Evolutionary conservation across 331 rosid species (phyloP).

Genomic region (Cydonia oblonga): DNA sequence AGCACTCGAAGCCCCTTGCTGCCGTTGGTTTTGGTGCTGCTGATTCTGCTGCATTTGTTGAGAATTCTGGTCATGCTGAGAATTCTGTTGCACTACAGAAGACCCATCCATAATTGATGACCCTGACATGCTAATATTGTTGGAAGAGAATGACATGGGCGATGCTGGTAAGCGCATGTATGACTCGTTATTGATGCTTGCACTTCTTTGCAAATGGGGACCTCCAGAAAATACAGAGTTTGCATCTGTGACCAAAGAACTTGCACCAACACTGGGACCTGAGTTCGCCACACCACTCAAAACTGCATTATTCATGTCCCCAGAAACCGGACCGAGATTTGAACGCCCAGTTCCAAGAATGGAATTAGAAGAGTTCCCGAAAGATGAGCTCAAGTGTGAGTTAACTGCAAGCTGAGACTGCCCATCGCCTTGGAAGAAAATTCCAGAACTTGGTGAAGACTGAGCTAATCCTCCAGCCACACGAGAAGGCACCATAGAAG

Average conservation of each 20-base stretch:
- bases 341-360: constrained; percentile 65
- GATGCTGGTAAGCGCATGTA: constrained; percentile 84
- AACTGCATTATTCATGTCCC: constrained; percentile 69
- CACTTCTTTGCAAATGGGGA: constrained; percentile 89
- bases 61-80: constrained; percentile 71
- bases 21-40: constrained; percentile 24
- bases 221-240: constrained; percentile 94
- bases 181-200: constrained; percentile 79
- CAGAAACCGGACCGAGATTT: constrained; percentile 66
- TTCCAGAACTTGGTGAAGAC: constrained; percentile 86
- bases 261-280: constrained; percentile 88
- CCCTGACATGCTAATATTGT: constrained; percentile 80
- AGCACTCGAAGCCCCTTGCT: constrained; percentile 64
- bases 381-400: constrained; percentile 82
- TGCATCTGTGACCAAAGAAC: constrained; percentile 96
- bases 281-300: constrained; percentile 78
- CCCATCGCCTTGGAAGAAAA: constrained; percentile 93
- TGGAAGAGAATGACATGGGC: constrained; percentile 81
- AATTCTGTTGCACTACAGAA: constrained; percentile 63
- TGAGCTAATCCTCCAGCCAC: constrained; percentile 90
- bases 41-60: constrained; percentile 61
- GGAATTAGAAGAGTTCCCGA: constrained; percentile 66
- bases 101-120: constrained; percentile 89
- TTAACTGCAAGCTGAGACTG: constrained; percentile 63
- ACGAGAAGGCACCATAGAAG: constrained; percentile 82